These are phyloP conservation scores for Halteria grandinella DNA, from an alignment of 73 alveolate species.

Conservation along the genomic window DNA sequence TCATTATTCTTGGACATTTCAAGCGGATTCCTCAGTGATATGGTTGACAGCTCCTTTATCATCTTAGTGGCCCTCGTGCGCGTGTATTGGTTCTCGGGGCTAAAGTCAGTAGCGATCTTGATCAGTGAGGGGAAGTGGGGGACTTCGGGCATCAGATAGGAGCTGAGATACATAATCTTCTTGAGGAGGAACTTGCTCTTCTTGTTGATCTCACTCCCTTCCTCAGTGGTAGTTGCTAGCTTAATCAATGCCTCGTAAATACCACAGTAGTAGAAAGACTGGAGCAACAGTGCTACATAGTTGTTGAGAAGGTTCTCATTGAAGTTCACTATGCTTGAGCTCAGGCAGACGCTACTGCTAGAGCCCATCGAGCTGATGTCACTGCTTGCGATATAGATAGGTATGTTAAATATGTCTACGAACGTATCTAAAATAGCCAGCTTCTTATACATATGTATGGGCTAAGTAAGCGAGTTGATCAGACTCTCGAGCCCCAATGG, in stretches of 20 bases:
- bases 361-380: conserved; percentile 37
- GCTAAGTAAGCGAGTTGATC: conserved; percentile 58
- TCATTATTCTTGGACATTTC: conserved; percentile 41
- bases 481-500: conserved; percentile 58
- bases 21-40: conserved; percentile 34
- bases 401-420: conserved; percentile 67
- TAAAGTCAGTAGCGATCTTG: conserved; percentile 63
- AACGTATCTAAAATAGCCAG: conserved; percentile 65
- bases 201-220: conserved; percentile 45
- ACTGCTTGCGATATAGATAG: conserved; percentile 47
- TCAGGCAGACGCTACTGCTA: conserved; percentile 27
- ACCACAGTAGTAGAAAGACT: conserved; percentile 52
- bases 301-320: conserved; percentile 59
- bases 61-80: conserved; percentile 63
- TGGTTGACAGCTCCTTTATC: conserved; percentile 54
- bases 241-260: conserved; percentile 64
- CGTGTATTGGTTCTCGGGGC: conserved; percentile 47
- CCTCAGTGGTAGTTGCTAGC: conserved; percentile 49
- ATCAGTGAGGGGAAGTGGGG: conserved; percentile 74
- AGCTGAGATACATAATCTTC: conserved; percentile 59
- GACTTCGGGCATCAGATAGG: conserved; percentile 63
- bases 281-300: conserved; percentile 56
- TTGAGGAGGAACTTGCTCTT: conserved; percentile 69
- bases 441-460: conserved; percentile 57
- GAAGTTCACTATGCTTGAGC: background rate